phyloP scores from a whole-genome alignment of 2,329 filamentous ascomycete species.

The Neonectria hederae region DNA sequence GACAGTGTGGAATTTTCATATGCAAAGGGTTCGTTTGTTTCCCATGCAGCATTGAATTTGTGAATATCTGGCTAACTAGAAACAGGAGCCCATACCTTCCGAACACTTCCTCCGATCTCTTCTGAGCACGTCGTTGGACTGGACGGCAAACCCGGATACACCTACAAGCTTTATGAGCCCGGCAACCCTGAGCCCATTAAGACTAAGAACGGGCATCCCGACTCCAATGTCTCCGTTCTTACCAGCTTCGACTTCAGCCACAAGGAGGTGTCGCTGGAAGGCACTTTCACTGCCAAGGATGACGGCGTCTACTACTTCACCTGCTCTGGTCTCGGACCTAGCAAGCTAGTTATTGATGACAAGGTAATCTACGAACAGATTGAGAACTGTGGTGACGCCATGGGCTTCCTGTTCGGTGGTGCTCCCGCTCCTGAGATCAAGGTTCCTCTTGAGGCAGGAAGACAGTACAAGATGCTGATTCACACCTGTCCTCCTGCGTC shows the following conservation, averaged over 20 bases:
- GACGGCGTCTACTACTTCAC: slow-evolving; percentile 46
- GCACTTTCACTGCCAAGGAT: slow-evolving; percentile 44
- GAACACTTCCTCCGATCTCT: slow-evolving; percentile 37
- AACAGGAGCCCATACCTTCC: slow-evolving; percentile 42
- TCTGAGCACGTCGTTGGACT: slow-evolving; percentile 44
- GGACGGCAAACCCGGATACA: slow-evolving; percentile 47
- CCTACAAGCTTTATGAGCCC: slow-evolving; percentile 43
- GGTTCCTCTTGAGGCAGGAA: slow-evolving; percentile 41
- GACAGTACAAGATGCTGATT: slow-evolving; percentile 45
- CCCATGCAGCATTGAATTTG: rapidly evolving
- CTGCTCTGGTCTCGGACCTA: slow-evolving; percentile 45
- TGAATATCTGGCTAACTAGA: slow-evolving; percentile 5
- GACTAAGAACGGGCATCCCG: slow-evolving; percentile 37
- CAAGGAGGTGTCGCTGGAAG: slow-evolving; percentile 44
- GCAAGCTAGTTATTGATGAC: slow-evolving; percentile 44
- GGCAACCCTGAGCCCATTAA: slow-evolving; percentile 39
- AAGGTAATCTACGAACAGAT: slow-evolving; percentile 46
- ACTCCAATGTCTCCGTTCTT: slow-evolving; percentile 40
- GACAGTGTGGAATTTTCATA: slow-evolving; percentile 43
- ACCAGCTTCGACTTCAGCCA: slow-evolving; percentile 34
- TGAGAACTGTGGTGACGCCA: slow-evolving; percentile 45
- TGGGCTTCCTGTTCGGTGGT: slow-evolving; percentile 48
- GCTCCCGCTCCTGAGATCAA: slow-evolving; percentile 45
- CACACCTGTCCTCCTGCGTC: slow-evolving; percentile 42
- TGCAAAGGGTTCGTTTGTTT: slow-evolving; percentile 38